phyloP scores from a whole-genome alignment of 306 rosid species.

The Pyrus communis region DNA sequence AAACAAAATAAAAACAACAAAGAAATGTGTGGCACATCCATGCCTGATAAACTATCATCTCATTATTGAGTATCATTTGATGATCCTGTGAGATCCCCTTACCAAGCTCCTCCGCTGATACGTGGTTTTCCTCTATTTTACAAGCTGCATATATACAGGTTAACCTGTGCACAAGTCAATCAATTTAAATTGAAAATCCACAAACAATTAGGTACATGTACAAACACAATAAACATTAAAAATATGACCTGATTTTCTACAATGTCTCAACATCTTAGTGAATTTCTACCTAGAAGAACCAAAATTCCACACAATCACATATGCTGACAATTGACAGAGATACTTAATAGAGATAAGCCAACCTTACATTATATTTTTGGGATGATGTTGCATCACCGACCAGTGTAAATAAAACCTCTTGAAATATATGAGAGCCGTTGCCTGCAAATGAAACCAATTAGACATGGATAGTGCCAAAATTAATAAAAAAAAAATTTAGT shows the following conservation, averaged over 20 bases:
- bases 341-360: conserved; percentile 3
- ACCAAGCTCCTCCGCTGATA: conserved; percentile 99
- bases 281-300: neutral
- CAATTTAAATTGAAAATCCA: neutral
- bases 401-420: conserved; percentile 89
- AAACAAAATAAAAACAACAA: conserved; percentile 12
- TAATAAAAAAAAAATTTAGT: neutral
- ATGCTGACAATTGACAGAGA: neutral
- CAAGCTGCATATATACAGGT: conserved; percentile 97
- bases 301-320: neutral
- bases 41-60: conserved; percentile 99
- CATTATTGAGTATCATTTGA: conserved; percentile 97
- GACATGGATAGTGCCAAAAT: conserved; percentile 4
- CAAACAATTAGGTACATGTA: neutral
- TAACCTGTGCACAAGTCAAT: conserved; percentile 48
- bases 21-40: conserved; percentile 45
- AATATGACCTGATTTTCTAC: neutral
- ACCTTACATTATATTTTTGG: conserved; percentile 83
- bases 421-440: conserved; percentile 86
- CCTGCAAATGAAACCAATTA: conserved; percentile 50
- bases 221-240: neutral
- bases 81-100: conserved; percentile 99
- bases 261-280: neutral
- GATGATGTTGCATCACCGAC: conserved; percentile 95
- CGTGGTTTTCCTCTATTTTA: conserved; percentile 97